Base-by-base conservation (phyloP, 495 filamentous ascomycete species). In the Penicillium waksmanii region DNA sequence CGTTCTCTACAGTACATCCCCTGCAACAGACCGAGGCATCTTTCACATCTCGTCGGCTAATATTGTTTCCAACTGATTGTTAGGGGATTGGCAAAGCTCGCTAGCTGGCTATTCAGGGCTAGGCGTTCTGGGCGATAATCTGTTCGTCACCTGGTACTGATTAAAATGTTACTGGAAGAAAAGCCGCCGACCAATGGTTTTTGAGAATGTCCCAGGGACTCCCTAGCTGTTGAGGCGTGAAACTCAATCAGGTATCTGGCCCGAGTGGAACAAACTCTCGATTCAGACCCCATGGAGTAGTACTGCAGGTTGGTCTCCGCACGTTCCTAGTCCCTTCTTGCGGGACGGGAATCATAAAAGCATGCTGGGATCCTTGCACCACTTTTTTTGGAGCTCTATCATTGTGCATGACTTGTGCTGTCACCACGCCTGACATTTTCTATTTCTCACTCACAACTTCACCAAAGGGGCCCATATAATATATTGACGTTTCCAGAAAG, bases 241-340 rank as follows among this genome's bases (percentile, higher is more conserved):
- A 48, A 48, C 46, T 48, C 46, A 48, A 48, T 48, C 19, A 48
- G 21, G 46, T 48, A 48, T 48, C 46, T 48, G 9, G 46, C 21
- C 46, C 46, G 46, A 23, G 3, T 27, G 46, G 19, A 13, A 13
- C 0, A 23, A 27, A 48, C 42, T 12, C 23, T 23, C 19, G 2
- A 48, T 27, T 48, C 17, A 3, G 46, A 48, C 46, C 18, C 46
- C 46, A 48, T 48, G 46, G 44, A 21, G 46, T 19, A 48, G 23
- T 48, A 5, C 21, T 27, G 46, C 46, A 48, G 8, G 36, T 12
- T n/a, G 15, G 46, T 2, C 46, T 44, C 46, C 46, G 46, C 46
- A 48, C 46, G 46, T 12, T 13, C 21, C 46, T 23, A 31, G 27
- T 21, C 15, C 7, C 15, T 21, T 17, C 5, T 12, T 17, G 8